Evolutionary conservation across 1,284 basidiomycete species (phyloP), one percentile per base, ranked within the genome.

Genomic region (Stereum hirsutum): DNA sequence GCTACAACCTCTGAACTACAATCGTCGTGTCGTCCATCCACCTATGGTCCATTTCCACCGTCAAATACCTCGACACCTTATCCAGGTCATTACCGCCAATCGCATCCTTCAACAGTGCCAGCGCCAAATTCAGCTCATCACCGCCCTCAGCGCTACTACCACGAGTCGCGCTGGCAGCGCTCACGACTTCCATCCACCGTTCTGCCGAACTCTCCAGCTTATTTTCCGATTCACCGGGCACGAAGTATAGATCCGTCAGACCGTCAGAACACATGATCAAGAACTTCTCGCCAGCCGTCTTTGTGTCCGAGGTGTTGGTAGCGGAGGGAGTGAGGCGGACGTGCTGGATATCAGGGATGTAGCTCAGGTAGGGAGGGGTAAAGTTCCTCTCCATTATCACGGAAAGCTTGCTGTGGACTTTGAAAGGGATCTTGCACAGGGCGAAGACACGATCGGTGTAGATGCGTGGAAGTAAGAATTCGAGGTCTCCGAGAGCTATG

Each of bases 401-500:
- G n/a, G 47, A 36, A 12, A 55, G 27, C 5, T 37, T 41, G 12
- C 46, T 44, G 26, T 42, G 44, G 21, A 46, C 30, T 4, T 38
- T 46, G 49, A 61, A 58, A 17, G 53, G 53, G 11, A 58, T 53
- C 24, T 51, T 42, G 24, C 55, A 44, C 35, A 59, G 51, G 26
- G 57, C 44, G 44, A 66, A 63, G 23, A 67, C 50, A 11, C 58
- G 57, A 2, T 50, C 36, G n/a, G 63, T 62, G 45, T 59, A 65
- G 32, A 53, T 47, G 2, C 50, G 39, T 2, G 63, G 61, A 12
- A 64, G 56, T 43, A 64, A 65, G 54, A 62, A 67, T 2, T 53
- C 45, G 32, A 56, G 56, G 49, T 67, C 64, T 27, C 65, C 65
- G 15, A 65, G 48, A 17, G 63, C 63, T 66, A 34, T 14, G 14